Evolutionary conservation across 805 yeast genomes (phyloP).

Genomic region (Jamesozyma gamospora): DNA sequence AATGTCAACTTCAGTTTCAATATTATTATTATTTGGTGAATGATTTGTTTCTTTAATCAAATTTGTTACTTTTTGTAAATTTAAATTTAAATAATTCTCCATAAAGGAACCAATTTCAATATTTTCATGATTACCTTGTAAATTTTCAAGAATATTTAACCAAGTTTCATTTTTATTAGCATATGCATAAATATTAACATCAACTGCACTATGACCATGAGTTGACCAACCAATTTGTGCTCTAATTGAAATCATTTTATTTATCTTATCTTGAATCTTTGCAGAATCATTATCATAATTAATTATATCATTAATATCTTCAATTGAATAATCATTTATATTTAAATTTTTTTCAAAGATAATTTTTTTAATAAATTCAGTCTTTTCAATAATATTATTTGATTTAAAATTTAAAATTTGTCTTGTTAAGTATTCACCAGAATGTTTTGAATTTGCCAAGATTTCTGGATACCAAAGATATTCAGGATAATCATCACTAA

Average conservation of each 20-base stretch:
- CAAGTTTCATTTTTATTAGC: slow-evolving; percentile 45
- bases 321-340: slow-evolving; percentile 42
- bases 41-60: slow-evolving; percentile 43
- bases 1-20: neutral
- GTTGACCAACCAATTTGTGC: slow-evolving; percentile 96
- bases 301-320: slow-evolving; percentile 40
- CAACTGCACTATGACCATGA: slow-evolving; percentile 93
- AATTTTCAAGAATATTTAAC: slow-evolving; percentile 32
- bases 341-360: slow-evolving; percentile 60
- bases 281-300: slow-evolving; percentile 24
- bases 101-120: slow-evolving; percentile 72
- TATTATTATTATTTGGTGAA: slow-evolving; percentile 24
- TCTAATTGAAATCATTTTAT: slow-evolving; percentile 64
- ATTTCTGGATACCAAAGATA: slow-evolving; percentile 82
- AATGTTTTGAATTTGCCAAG: slow-evolving; percentile 55
- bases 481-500: slow-evolving; percentile 62
- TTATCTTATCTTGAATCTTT: slow-evolving; percentile 38
- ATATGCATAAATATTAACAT: slow-evolving; percentile 81
- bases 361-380: slow-evolving; percentile 39
- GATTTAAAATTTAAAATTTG: slow-evolving; percentile 31
- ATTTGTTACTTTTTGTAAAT: slow-evolving; percentile 41
- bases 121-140: slow-evolving; percentile 80
- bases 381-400: slow-evolving; percentile 19
- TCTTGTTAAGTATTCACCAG: slow-evolving; percentile 59
- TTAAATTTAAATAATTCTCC: slow-evolving; percentile 41